A percentile compares a stretch with the other conserved stretches of the same genome.
These are phyloP conservation scores for Plantago elongata DNA, from an alignment of 257 asterid genomes.

Conservation along the genomic window DNA sequence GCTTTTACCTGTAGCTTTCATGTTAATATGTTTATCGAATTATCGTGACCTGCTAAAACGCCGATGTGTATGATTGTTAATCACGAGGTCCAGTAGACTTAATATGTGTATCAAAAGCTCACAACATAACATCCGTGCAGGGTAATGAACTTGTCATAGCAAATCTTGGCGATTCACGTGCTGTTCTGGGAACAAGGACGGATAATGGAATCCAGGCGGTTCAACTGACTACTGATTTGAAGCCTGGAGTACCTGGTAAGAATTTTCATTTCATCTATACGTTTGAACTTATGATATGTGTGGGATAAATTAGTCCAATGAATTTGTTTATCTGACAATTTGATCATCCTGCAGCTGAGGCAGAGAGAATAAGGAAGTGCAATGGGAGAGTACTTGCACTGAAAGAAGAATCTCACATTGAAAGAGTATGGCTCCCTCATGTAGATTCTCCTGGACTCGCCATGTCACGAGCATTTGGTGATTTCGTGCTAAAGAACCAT, in stretches of 20 bases:
- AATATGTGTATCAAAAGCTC: too few species aligned
- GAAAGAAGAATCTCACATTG: slow-evolving; percentile 60
- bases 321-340: not conserved
- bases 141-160: slow-evolving; percentile 62
- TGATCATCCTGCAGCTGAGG: slow-evolving; percentile 50
- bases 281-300: not conserved
- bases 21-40: not conserved
- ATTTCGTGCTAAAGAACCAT: slow-evolving; percentile 55
- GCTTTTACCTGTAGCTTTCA: not conserved
- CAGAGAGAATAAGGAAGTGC: slow-evolving; percentile 68
- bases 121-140: slow-evolving; percentile 21
- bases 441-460: slow-evolving; percentile 83
- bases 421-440: slow-evolving; percentile 75
- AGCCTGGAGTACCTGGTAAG: slow-evolving; percentile 73
- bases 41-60: not conserved
- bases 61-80: not conserved
- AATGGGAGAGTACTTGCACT: slow-evolving; percentile 65
- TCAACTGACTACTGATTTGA: slow-evolving; percentile 74
- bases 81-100: too few species aligned
- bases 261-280: not conserved
- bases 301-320: not conserved
- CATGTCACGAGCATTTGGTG: slow-evolving; percentile 86
- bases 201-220: slow-evolving; percentile 43
- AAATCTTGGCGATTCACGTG: slow-evolving; percentile 89
- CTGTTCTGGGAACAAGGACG: slow-evolving; percentile 55